Conservation (phyloP, 805 yeast genomes). For the Pichia occidentalis region DNA sequence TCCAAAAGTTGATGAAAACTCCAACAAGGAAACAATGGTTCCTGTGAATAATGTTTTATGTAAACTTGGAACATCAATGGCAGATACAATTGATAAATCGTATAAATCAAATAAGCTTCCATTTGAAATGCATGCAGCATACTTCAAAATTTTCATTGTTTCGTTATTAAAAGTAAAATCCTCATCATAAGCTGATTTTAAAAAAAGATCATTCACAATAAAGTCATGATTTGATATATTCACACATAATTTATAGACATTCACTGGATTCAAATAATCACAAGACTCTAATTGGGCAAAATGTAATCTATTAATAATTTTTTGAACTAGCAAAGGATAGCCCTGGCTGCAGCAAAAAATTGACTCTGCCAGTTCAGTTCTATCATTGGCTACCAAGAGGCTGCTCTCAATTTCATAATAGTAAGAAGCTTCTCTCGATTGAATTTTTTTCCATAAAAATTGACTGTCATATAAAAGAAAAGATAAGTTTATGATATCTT, state of each 20-base stretch:
- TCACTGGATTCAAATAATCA: background rate
- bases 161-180: slow-evolving; percentile 8
- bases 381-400: background rate
- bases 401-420: slow-evolving; percentile 4
- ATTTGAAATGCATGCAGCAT: slow-evolving; percentile 38
- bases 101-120: slow-evolving; percentile 32
- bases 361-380: slow-evolving; percentile 13
- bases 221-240: background rate
- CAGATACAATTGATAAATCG: slow-evolving; percentile 35
- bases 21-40: slow-evolving; percentile 29
- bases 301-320: slow-evolving; percentile 32
- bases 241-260: background rate
- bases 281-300: slow-evolving; percentile 2
- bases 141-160: slow-evolving; percentile 26
- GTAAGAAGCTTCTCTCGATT: slow-evolving; percentile 1
- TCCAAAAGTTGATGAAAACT: slow-evolving; percentile 37
- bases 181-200: slow-evolving; percentile 6
- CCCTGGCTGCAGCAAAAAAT: slow-evolving; percentile 21
- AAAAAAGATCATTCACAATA: slow-evolving; percentile 4
- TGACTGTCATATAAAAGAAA: slow-evolving; percentile 8
- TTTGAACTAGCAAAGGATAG: slow-evolving; percentile 15
- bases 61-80: slow-evolving; percentile 29
- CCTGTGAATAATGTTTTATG: slow-evolving; percentile 31
- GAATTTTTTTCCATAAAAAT: slow-evolving; percentile 8
- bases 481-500: background rate